Evolutionary conservation across 768 basidiomycete genomes (phyloP).

Genomic region (Scleroderma citrinum): DNA sequence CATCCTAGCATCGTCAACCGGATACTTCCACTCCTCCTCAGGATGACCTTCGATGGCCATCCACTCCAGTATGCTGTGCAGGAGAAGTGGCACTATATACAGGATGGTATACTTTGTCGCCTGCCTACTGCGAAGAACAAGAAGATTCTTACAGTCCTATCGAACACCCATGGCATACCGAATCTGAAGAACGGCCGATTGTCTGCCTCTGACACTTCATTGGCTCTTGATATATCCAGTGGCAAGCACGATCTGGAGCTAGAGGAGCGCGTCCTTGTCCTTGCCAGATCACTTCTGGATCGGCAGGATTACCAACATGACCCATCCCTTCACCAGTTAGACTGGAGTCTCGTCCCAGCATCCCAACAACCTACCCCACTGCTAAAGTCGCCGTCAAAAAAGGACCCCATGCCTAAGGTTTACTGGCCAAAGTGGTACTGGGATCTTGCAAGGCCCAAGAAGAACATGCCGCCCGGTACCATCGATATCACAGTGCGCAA

Average conservation of each 20-base stretch:
- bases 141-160: slow-evolving; percentile 42
- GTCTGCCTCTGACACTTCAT: slow-evolving; percentile 33
- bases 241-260: slow-evolving; percentile 35
- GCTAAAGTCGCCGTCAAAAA: slow-evolving; percentile 15
- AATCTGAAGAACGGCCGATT: slow-evolving; percentile 41
- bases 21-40: slow-evolving; percentile 64
- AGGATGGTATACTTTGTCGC: slow-evolving; percentile 27
- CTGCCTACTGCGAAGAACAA: slow-evolving; percentile 38
- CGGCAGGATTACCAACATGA: slow-evolving; percentile 29
- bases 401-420: slow-evolving; percentile 37
- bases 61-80: slow-evolving; percentile 50
- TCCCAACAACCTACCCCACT: neutral
- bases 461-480: slow-evolving; percentile 57
- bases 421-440: slow-evolving; percentile 98
- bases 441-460: slow-evolving; percentile 76
- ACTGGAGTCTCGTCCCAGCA: slow-evolving; percentile 44
- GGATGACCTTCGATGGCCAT: slow-evolving; percentile 51
- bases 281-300: slow-evolving; percentile 36
- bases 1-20: slow-evolving; percentile 33
- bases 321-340: slow-evolving; percentile 58
- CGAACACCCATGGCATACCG: slow-evolving; percentile 40
- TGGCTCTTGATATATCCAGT: slow-evolving; percentile 43
- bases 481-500: slow-evolving; percentile 84
- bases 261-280: slow-evolving; percentile 30
- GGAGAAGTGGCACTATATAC: slow-evolving; percentile 64